Evolutionary conservation across 2,329 filamentous ascomycete species (phyloP).

Genomic region (Claviceps capensis): DNA sequence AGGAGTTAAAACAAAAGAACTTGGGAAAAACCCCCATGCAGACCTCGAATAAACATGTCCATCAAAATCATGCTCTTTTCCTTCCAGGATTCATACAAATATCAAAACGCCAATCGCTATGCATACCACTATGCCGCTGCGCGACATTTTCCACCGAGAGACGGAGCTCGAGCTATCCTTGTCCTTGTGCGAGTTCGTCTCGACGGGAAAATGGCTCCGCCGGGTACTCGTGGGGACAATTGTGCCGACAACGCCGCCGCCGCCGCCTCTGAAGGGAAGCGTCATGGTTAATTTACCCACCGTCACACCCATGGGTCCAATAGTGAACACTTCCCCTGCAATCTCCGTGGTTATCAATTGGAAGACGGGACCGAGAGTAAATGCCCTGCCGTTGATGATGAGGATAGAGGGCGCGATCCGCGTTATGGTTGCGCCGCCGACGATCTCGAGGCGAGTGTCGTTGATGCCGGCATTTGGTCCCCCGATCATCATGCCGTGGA

Average conservation of each 20-base stretch:
- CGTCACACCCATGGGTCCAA: constrained; percentile 33
- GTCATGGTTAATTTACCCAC: constrained; percentile 31
- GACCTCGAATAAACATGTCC: not conserved
- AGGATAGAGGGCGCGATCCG: constrained; percentile 33
- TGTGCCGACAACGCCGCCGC: constrained; percentile 27
- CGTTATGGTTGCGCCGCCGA: constrained; percentile 39
- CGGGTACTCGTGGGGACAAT: constrained; percentile 21
- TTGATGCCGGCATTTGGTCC: constrained; percentile 22
- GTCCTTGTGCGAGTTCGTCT: constrained; percentile 13
- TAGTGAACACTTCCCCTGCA: constrained; percentile 35
- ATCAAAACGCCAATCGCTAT: constrained; percentile 28
- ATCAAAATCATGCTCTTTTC: not conserved
- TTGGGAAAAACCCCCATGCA: no score
- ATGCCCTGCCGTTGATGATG: constrained; percentile 35
- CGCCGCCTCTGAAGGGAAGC: constrained; percentile 31
- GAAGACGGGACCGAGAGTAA: constrained; percentile 33
- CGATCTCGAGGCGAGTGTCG: constrained; percentile 30
- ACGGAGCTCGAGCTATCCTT: constrained; percentile 11
- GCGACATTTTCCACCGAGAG: constrained; percentile 7
- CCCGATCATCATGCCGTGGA: constrained; percentile 29
- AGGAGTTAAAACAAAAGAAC: no score
- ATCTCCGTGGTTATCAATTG: constrained; percentile 31
- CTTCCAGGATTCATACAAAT: constrained; percentile 12
- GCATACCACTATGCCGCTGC: constrained; percentile 15
- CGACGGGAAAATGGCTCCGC: constrained; percentile 10